phyloP scores from a whole-genome alignment of 495 filamentous ascomycete species.

The Talaromyces wortmannii region DNA sequence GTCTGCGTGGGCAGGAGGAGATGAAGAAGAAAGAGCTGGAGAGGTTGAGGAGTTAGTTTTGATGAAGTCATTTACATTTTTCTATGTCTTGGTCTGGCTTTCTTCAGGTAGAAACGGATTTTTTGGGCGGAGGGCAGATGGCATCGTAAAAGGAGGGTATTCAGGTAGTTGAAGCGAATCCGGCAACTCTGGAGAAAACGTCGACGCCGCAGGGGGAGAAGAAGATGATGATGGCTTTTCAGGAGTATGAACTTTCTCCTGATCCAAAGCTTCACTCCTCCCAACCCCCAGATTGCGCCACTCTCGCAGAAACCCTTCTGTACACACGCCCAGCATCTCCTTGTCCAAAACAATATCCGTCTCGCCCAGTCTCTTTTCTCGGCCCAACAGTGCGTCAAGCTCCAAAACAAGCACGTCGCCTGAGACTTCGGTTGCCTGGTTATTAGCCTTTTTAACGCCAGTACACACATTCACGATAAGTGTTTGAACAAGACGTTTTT shows the following conservation, averaged over 20 bases:
- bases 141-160: too few species aligned
- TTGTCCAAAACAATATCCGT: neutral
- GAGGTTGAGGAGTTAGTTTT: conserved; percentile 1
- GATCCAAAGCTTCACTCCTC: neutral
- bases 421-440: neutral
- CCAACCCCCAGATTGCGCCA: neutral
- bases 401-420: neutral
- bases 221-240: neutral
- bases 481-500: neutral
- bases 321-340: neutral
- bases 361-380: neutral
- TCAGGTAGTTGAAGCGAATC: too few species aligned
- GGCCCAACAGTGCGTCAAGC: neutral
- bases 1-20: conserved; percentile 30
- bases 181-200: too few species aligned
- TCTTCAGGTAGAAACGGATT: too few species aligned
- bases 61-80: too few species aligned
- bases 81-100: too few species aligned
- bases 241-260: neutral
- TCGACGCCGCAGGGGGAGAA: too few species aligned
- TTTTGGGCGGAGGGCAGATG: too few species aligned
- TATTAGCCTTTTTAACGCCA: neutral
- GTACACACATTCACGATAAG: neutral
- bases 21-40: conserved; percentile 26
- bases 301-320: neutral